These are phyloP conservation scores for Trebouxia sp. DNA, from an alignment of 139 green algal species.

Conservation along the genomic window DNA sequence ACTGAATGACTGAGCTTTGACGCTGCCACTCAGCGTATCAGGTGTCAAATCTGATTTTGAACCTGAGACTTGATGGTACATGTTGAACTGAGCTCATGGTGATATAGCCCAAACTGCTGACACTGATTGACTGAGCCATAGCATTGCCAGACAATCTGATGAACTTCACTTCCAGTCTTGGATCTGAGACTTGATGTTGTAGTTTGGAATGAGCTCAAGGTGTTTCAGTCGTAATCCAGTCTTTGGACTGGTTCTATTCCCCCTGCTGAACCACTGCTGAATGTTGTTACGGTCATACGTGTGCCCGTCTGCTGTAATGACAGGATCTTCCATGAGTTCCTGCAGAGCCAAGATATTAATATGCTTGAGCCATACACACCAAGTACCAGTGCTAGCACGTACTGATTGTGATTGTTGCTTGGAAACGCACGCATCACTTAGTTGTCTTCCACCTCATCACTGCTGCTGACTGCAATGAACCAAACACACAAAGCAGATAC, in stretches of 20 bases:
- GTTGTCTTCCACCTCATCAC: background rate
- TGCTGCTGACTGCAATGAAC: background rate
- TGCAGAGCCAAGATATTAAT: conserved; percentile 5
- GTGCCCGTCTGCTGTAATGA: conserved; percentile 70
- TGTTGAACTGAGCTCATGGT: no score
- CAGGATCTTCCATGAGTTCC: conserved; percentile 71
- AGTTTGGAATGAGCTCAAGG: background rate
- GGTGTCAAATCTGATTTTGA: no score
- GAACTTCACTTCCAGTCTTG: background rate
- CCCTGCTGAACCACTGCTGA: conserved; percentile 59
- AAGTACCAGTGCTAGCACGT: background rate
- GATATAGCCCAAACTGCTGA: no score
- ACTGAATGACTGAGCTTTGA: no score
- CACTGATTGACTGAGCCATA: no score
- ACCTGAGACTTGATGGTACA: no score
- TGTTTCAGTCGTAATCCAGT: background rate
- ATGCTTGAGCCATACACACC: background rate
- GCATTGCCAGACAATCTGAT: no score
- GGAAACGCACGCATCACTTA: background rate
- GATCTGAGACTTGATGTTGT: conserved; percentile 9
- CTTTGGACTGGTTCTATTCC: background rate
- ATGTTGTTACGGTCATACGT: conserved; percentile 79
- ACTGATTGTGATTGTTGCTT: background rate
- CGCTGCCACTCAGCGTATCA: no score
- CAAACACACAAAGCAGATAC: background rate